These are phyloP conservation scores for Hyphopichia pseudoburtonii DNA, from an alignment of 1,139 yeast genomes.

Conservation along the genomic window DNA sequence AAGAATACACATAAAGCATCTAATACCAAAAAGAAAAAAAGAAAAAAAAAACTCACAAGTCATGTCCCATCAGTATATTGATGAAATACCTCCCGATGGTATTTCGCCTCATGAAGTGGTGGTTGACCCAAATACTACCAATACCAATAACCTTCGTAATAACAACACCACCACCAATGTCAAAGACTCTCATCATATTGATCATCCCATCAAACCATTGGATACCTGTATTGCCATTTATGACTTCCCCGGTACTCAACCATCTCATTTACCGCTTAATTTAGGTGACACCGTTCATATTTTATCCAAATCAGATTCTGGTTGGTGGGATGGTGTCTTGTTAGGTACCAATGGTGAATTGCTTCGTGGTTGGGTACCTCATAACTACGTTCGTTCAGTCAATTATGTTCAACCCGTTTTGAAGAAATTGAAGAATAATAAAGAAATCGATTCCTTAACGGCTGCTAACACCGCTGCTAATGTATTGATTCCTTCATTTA, in stretches of 20 bases:
- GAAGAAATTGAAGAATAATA: conserved; percentile 38
- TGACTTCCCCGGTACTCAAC: conserved; percentile 49
- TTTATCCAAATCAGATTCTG: conserved; percentile 50
- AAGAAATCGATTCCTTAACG: conserved; percentile 45
- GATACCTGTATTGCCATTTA: conserved; percentile 55
- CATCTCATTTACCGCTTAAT: conserved; percentile 45
- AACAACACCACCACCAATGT: too few relatives aligned
- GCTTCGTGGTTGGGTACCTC: conserved; percentile 78
- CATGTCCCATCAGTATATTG: conserved; percentile 17
- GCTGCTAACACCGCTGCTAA: conserved; percentile 55
- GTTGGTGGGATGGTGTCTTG: conserved; percentile 80
- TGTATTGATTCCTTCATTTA: conserved; percentile 46
- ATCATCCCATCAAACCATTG: conserved; percentile 35
- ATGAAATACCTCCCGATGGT: conserved; percentile 44
- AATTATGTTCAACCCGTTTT: conserved; percentile 49
- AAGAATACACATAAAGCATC: too few relatives aligned
- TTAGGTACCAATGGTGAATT: conserved; percentile 41
- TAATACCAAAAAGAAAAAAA: too few relatives aligned
- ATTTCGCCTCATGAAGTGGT: conserved; percentile 27
- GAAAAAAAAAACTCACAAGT: background rate
- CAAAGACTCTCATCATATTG: conserved; percentile 7
- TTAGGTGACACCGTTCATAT: conserved; percentile 55
- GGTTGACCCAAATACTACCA: conserved; percentile 12
- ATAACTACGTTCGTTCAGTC: conserved; percentile 51
- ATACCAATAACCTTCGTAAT: too few relatives aligned